Percentiles rank a stretch among this genome's conserved stretches.
Evolutionary conservation across 257 asterid genomes (phyloP).

Genomic region (Anisodus acutangulus): DNA sequence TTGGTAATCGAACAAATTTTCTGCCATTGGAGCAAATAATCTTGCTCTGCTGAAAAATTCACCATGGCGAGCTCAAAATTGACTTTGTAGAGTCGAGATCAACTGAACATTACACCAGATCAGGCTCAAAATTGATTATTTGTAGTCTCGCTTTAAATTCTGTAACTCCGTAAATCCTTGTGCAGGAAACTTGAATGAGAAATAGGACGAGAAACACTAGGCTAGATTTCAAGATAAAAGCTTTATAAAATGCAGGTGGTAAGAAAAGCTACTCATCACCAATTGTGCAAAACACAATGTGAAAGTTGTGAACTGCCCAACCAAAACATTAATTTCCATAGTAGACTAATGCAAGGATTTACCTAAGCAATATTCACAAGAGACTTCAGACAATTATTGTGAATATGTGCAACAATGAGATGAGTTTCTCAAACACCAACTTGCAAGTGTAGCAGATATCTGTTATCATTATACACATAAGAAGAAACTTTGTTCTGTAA

Average conservation of each 20-base stretch:
- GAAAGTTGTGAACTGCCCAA: not conserved
- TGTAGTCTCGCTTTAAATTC: too few relatives aligned
- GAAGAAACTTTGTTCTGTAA: not conserved
- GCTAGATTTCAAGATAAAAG: not conserved
- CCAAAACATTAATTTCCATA: not conserved
- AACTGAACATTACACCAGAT: not conserved
- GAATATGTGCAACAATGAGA: constrained; percentile 14
- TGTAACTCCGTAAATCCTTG: too few relatives aligned
- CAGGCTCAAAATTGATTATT: not conserved
- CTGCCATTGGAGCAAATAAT: not conserved
- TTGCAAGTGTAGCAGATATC: not conserved
- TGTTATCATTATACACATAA: constrained; percentile 12
- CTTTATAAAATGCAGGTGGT: not conserved
- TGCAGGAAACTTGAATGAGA: not conserved
- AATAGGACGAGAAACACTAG: not conserved
- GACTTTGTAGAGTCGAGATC: not conserved
- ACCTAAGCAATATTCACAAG: not conserved
- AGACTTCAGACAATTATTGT: not conserved
- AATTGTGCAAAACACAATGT: not conserved
- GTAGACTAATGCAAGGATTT: not conserved
- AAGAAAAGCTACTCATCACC: not conserved
- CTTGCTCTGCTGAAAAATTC: not conserved
- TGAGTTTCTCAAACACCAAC: not conserved
- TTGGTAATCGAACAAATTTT: not conserved
- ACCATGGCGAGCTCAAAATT: not conserved